phyloP scores from a whole-genome alignment of 768 basidiomycete genomes.

The Hericium rajendrae region DNA sequence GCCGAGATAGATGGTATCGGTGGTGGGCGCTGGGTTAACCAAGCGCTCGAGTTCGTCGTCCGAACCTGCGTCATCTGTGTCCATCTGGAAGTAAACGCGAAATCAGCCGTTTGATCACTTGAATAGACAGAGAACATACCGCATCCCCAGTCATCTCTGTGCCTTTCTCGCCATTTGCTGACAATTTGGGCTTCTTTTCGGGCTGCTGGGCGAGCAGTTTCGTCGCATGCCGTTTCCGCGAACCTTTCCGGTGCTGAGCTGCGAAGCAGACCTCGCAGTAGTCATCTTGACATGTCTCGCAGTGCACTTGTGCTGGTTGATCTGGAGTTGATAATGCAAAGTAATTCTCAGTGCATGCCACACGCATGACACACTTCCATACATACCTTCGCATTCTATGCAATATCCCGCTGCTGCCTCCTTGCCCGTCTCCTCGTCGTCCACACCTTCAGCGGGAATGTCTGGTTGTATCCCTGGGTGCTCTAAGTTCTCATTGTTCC shows the following conservation, averaged over 20 bases:
- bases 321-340: constrained; percentile 32
- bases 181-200: constrained; percentile 12
- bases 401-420: constrained; percentile 57
- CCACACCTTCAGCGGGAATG: neutral
- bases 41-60: constrained; percentile 29
- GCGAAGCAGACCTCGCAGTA: constrained; percentile 85
- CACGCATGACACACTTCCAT: neutral
- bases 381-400: constrained; percentile 77
- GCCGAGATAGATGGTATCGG: constrained; percentile 30
- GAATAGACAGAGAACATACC: constrained; percentile 8
- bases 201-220: constrained; percentile 31
- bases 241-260: constrained; percentile 76
- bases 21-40: constrained; percentile 13
- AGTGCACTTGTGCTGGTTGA: constrained; percentile 70
- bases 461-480: constrained; percentile 36
- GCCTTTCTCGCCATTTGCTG: constrained; percentile 12
- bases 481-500: constrained; percentile 52
- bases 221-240: constrained; percentile 52
- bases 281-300: constrained; percentile 60
- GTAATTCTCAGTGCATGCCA: neutral
- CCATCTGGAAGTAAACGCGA: constrained; percentile 21
- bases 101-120: too few relatives aligned
- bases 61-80: constrained; percentile 24
- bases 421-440: constrained; percentile 36
- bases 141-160: constrained; percentile 16